phyloP scores from a whole-genome alignment of 108 stramenopile genomes.

The Cyclotella choctawhatcheeana region DNA sequence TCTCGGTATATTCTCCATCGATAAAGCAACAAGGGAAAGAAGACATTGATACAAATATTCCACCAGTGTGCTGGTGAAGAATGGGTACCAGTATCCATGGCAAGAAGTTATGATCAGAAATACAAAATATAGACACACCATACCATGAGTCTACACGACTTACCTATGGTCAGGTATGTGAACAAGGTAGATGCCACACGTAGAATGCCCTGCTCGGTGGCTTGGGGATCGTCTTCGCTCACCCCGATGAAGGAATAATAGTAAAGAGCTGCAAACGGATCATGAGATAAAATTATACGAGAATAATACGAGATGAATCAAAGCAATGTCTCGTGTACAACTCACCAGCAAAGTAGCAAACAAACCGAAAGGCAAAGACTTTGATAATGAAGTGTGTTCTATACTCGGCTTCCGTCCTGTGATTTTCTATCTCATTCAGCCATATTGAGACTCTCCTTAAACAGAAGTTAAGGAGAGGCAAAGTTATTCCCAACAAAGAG shows the following conservation, averaged over 20 bases:
- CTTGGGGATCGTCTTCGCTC: constrained; percentile 37
- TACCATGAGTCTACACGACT: too few relatives aligned
- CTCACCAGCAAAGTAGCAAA: constrained; percentile 98
- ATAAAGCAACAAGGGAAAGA: constrained; percentile 75
- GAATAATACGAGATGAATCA: too few relatives aligned
- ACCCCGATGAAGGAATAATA: constrained; percentile 90
- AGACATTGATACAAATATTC: constrained; percentile 82
- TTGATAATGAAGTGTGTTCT: constrained; percentile 95
- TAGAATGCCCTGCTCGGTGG: constrained; percentile 82
- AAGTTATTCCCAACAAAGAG: constrained; percentile 79
- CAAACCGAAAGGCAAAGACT: constrained; percentile 97
- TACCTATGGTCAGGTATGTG: constrained; percentile 77
- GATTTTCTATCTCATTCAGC: constrained; percentile 95
- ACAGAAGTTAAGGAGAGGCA: constrained; percentile 84
- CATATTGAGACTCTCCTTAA: constrained; percentile 79
- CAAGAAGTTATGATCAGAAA: too few relatives aligned
- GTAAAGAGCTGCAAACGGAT: constrained; percentile 93
- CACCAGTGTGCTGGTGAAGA: constrained; percentile 80
- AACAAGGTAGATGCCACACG: constrained; percentile 81
- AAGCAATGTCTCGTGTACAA: too few relatives aligned
- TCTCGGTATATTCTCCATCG: constrained; percentile 64
- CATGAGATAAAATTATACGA: too few relatives aligned
- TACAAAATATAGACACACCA: too few relatives aligned
- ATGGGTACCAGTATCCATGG: too few relatives aligned
- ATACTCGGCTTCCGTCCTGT: constrained; percentile 93